A percentile compares a stretch with the other conserved stretches of the same genome.
These are phyloP conservation scores for Macrolepiota albuminosa DNA, from an alignment of 768 basidiomycete species.

Conservation along the genomic window DNA sequence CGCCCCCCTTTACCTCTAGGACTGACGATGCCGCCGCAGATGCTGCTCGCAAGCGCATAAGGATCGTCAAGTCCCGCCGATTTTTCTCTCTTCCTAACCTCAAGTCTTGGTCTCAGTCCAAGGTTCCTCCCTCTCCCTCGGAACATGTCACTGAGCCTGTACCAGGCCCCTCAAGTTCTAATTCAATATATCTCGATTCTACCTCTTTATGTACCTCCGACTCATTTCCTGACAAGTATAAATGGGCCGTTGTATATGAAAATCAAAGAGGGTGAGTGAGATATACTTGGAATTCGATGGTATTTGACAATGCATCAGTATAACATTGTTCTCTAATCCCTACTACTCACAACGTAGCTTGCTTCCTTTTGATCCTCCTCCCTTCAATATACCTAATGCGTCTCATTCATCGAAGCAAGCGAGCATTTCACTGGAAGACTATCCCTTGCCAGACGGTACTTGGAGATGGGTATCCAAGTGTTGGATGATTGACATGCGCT, in stretches of 20 bases:
- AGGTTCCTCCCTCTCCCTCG: neutral
- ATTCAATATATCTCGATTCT: constrained; percentile 13
- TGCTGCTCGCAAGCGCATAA: constrained; percentile 42
- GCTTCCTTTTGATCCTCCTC: constrained; percentile 66
- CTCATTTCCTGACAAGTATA: constrained; percentile 48
- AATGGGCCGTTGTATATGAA: constrained; percentile 78
- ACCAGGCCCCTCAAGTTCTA: neutral
- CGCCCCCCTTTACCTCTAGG: constrained; percentile 34
- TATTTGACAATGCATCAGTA: constrained; percentile 22
- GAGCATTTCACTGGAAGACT: constrained; percentile 53
- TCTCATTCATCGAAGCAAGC: constrained; percentile 41
- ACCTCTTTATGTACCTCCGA: constrained; percentile 15
- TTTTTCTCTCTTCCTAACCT: constrained; percentile 30
- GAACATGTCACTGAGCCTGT: neutral
- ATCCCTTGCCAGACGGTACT: constrained; percentile 72
- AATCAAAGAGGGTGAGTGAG: constrained; percentile 72
- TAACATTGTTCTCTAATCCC: constrained; percentile 67
- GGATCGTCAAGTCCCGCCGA: constrained; percentile 26
- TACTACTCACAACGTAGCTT: constrained; percentile 69
- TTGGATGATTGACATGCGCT: constrained; percentile 90
- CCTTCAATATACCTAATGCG: constrained; percentile 60
- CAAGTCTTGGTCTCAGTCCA: constrained; percentile 10
- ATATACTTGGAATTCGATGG: neutral
- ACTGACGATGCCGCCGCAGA: constrained; percentile 41
- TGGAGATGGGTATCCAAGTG: constrained; percentile 79